Base-by-base conservation (phyloP, 768 basidiomycete genomes). In the Lactarius tabidus region DNA sequence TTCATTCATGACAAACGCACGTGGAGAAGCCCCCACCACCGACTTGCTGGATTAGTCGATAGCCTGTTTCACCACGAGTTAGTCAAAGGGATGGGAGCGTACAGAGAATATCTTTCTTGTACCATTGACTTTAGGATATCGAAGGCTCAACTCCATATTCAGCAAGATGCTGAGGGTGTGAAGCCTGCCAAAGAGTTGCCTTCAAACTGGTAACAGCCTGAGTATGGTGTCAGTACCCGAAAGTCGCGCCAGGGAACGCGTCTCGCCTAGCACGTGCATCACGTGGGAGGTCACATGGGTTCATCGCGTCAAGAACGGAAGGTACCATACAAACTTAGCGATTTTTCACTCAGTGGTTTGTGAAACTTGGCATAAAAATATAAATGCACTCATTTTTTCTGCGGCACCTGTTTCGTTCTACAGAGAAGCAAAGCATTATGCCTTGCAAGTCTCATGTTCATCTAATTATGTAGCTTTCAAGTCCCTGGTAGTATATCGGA, bases 1-100 rank as follows among this genome's bases (percentile, higher is more conserved):
- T 38, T 35, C 20, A 53, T 55, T 28, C 35, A 39, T 8, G 29
- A 55, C 57, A 29, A 63, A 59, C 57, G 60, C 56, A 92, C 93
- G 81, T 88, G 54, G 93, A 90, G 75, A 95, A 95, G 17, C 89
- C 91, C 23, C 93, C 93, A 2, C 91, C 91, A 9, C 93, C 93
- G 51, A 95, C 88, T 74, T 89, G 83, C 67, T 89, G 79, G 3
- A 89, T 77, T 17, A 95, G 79, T 29, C 85, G 77, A 73, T 82
- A 94, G 23, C 92, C 92, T 65, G 54, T 89, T 63, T 3, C 18
- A 60, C n/a, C 29, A 33, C 38, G 41, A 23, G 18, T 63, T 38
- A 67, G 55, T 26, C 12, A n/a, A 45, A 23, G 26, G 8, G 17
- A n/a, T 38, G 8, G 10, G 20, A 6, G 26, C n/a, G 28, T 48